phyloP scores from a whole-genome alignment of 2,329 filamentous ascomycete genomes.

The Paecilomyces sp. region DNA sequence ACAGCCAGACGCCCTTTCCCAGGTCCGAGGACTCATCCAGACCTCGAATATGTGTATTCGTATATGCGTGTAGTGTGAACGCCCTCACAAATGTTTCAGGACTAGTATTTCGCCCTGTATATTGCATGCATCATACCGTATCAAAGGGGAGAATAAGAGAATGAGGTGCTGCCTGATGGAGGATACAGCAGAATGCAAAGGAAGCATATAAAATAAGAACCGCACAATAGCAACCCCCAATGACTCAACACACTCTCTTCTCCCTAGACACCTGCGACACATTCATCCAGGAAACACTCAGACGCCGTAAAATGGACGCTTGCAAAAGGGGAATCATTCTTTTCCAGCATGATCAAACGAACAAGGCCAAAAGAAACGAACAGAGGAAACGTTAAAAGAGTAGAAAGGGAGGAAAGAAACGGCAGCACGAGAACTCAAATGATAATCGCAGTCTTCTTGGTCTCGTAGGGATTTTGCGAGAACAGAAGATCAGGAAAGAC shows the following conservation, averaged over 20 bases:
- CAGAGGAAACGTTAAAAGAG: slow-evolving; percentile 6
- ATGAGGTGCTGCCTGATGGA: not conserved
- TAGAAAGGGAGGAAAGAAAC: slow-evolving; percentile 12
- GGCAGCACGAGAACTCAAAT: not conserved
- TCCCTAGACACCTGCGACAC: slow-evolving; percentile 19
- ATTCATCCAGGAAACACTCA: slow-evolving; percentile 21
- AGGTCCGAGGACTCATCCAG: slow-evolving; percentile 6
- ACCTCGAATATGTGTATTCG: slow-evolving; percentile 14
- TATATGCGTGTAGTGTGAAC: slow-evolving; percentile 18
- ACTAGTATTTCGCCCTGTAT: not conserved
- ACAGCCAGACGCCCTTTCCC: slow-evolving; percentile 9
- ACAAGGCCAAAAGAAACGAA: slow-evolving; percentile 8
- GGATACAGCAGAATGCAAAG: not conserved
- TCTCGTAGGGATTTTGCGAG: not conserved
- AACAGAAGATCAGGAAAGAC: not conserved
- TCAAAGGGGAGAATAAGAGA: not conserved
- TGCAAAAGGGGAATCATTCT: slow-evolving; percentile 16
- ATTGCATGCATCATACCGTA: slow-evolving; percentile 2
- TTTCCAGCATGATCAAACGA: slow-evolving; percentile 10
- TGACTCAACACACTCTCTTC: slow-evolving; percentile 12
- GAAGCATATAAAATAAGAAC: slow-evolving; percentile 2
- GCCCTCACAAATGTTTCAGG: slow-evolving; percentile 5
- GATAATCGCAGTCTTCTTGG: not conserved
- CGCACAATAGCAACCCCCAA: not conserved
- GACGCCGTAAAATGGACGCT: slow-evolving; percentile 19